A percentile compares a stretch with the other conserved stretches of the same genome.
These are phyloP conservation scores for Cupressus sempervirens DNA, from an alignment of 75 land plant genomes.

Conservation along the genomic window DNA sequence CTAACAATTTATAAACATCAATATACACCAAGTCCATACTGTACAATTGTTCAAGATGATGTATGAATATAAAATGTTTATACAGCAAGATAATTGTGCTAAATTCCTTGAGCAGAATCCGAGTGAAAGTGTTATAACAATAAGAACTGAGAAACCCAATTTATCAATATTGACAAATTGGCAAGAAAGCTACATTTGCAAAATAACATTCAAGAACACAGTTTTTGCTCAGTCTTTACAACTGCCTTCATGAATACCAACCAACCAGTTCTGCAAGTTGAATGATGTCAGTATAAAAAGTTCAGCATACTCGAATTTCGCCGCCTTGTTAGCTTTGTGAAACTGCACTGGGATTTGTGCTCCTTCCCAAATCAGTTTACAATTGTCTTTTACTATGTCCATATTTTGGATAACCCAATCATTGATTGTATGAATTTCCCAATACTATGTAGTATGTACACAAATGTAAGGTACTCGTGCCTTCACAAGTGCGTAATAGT, in stretches of 20 bases:
- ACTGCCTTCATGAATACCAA: background rate
- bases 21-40: background rate
- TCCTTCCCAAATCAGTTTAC: conserved; percentile 4
- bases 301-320: background rate
- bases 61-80: conserved; percentile 1
- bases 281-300: background rate
- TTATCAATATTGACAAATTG: background rate
- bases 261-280: background rate
- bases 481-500: background rate
- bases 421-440: background rate
- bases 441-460: conserved; percentile 3
- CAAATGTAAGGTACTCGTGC: background rate
- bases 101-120: background rate
- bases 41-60: background rate
- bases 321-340: background rate
- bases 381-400: background rate
- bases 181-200: background rate
- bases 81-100: background rate
- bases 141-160: background rate
- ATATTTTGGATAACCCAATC: background rate
- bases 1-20: background rate
- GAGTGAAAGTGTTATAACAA: background rate
- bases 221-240: background rate
- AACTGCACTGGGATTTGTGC: background rate
- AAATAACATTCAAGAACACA: background rate